Evolutionary conservation across 768 basidiomycete genomes (phyloP).

Genomic region (Mrakia frigida): DNA sequence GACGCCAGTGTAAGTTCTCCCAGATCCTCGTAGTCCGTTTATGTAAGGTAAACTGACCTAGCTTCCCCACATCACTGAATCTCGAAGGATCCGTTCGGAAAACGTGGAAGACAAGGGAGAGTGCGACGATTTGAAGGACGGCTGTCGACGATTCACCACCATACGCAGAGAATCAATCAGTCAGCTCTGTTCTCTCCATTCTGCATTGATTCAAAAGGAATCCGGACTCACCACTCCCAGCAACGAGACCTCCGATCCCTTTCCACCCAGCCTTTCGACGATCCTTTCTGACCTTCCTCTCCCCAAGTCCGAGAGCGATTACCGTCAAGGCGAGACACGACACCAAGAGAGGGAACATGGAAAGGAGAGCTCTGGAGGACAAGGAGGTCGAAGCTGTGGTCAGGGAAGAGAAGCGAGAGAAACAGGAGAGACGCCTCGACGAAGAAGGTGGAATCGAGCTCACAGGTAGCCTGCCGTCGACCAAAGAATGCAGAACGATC

Average conservation of each 20-base stretch:
- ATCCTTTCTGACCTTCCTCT: slow-evolving; percentile 18
- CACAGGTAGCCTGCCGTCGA: slow-evolving; percentile 28
- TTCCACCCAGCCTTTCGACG: slow-evolving; percentile 22
- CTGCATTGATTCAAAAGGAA: slow-evolving; percentile 52
- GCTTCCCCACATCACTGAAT: background rate
- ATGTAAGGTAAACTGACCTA: background rate
- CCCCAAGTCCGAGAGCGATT: slow-evolving; percentile 13
- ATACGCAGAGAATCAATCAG: background rate
- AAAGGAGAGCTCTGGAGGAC: slow-evolving; percentile 40
- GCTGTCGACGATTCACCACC: background rate
- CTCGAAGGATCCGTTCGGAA: background rate
- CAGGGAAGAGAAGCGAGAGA: background rate
- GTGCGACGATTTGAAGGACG: slow-evolving; percentile 12
- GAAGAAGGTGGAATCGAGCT: background rate
- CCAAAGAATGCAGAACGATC: slow-evolving; percentile 20
- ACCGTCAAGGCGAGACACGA: slow-evolving; percentile 23
- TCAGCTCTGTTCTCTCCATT: slow-evolving; percentile 33
- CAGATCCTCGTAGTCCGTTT: background rate
- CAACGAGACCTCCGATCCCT: slow-evolving; percentile 34
- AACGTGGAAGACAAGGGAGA: slow-evolving; percentile 8
- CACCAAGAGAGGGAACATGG: slow-evolving; percentile 34
- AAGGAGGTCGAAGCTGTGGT: background rate
- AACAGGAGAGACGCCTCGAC: background rate
- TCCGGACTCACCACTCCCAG: slow-evolving; percentile 13
- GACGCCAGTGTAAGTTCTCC: no score